These are phyloP conservation scores for Acrocalymma vagum DNA, from an alignment of 2,329 filamentous ascomycete genomes.

Conservation along the genomic window DNA sequence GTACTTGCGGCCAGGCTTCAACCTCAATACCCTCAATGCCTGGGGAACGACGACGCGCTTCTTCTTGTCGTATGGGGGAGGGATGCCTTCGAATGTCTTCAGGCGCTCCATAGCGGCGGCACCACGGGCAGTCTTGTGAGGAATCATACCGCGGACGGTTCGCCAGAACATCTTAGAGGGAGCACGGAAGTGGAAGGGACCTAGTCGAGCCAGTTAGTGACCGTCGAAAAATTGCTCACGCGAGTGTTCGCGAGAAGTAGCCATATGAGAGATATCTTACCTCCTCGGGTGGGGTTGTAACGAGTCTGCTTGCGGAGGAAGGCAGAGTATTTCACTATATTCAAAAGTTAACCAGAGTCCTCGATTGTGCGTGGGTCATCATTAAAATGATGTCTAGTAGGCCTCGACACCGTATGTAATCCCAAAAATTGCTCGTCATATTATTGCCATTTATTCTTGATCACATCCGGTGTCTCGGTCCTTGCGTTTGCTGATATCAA, in stretches of 20 bases:
- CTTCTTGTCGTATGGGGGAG: slow-evolving; percentile 99
- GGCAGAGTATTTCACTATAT: slow-evolving; percentile 98
- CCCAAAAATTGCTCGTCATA: too few species aligned
- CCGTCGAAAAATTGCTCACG: background rate
- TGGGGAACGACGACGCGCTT: slow-evolving; percentile 99
- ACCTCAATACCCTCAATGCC: slow-evolving; percentile 92
- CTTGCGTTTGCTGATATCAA: too few species aligned
- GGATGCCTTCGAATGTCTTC: slow-evolving; percentile 99
- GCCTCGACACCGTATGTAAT: too few species aligned
- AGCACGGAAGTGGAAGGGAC: slow-evolving; percentile 99
- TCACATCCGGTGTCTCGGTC: slow-evolving; percentile 22
- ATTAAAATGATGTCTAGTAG: too few species aligned
- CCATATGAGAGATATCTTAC: slow-evolving; percentile 61
- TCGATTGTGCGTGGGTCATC: slow-evolving; percentile 10
- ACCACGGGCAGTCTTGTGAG: slow-evolving; percentile 99
- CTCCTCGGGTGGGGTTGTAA: slow-evolving; percentile 99
- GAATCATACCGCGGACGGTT: slow-evolving; percentile 99
- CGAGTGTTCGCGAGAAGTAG: background rate
- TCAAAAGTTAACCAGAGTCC: slow-evolving; percentile 37
- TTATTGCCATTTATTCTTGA: slow-evolving; percentile 5
- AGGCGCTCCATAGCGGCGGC: slow-evolving; percentile 96
- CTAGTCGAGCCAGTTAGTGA: slow-evolving; percentile 55
- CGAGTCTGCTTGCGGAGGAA: slow-evolving; percentile 99
- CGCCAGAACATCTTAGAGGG: slow-evolving; percentile 99
- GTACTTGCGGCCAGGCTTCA: slow-evolving; percentile 99